Evolutionary conservation across 1,284 basidiomycete genomes (phyloP), one percentile per base, ranked within the genome.

Genomic region (Vanrija sp.): DNA sequence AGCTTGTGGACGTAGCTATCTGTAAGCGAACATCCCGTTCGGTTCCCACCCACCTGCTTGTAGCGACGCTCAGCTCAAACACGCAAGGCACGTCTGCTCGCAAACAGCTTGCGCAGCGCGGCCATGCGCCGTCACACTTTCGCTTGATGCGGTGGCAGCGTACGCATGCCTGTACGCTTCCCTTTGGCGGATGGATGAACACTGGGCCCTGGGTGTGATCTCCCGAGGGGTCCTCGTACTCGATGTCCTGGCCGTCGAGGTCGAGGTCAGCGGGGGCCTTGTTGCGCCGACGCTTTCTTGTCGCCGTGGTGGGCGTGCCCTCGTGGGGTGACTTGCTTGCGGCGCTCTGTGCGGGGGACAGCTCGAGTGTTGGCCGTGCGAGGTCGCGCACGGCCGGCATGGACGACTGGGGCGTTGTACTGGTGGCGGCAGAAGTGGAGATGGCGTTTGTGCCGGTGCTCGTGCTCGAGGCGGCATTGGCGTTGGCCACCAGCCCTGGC

Each of bases 141-240:
- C 71, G 56, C 55, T 73, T 73, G 50, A 73, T 71, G 36, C 68
- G 54, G 48, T 73, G 71, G 45, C 71, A 73, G 38, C 71, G 49
- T 15, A 71, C 64, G 45, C 71, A 73, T 10, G 71, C 71, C 51
- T 73, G 71, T 7, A 67, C 66, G 3, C 64, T 63, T 6, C 63
- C 64, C 45, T 65, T 60, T 3, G 65, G 65, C 6, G 71, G 68
- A 41, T 71, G 69, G 4, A 70, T 57, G 44, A 68, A 73, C 2
- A 73, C 65, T 14, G 67, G 66, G 10, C 71, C 71, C 5, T 59
- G 45, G 18, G 62, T 56, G 20, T 55, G 59, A 51, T 73, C 69
- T 2, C 63, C 64, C 16, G 60, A 57, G 14, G 64, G 58, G 47
- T 66, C 63, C 36, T 62, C 65, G 42, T 62, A 67, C 44, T 66